Percentiles rank a stretch among this genome's conserved stretches.
phyloP scores from a whole-genome alignment of 2,329 filamentous ascomycete genomes.

The Claviceps pusilla region DNA sequence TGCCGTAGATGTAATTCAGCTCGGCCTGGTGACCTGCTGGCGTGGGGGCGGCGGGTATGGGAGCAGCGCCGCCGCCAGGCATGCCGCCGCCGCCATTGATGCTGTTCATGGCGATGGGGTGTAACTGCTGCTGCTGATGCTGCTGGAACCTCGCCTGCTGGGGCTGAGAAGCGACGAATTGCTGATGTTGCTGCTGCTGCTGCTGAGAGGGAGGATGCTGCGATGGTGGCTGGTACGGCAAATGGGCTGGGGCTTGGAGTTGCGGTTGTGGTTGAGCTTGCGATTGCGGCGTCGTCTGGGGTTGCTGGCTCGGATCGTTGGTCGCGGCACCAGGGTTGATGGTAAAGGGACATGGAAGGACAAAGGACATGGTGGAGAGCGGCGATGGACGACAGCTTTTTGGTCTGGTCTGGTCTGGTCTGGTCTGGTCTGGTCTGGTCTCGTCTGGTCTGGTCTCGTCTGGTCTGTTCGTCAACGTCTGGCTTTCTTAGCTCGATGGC shows the following conservation, averaged over 20 bases:
- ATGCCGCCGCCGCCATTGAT: constrained; percentile 25
- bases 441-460: neutral
- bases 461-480: neutral
- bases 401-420: neutral
- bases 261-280: constrained; percentile 1
- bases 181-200: constrained; percentile 4
- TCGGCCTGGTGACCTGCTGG: constrained; percentile 55
- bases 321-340: neutral
- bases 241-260: neutral
- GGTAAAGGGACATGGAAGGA: neutral
- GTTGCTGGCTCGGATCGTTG: constrained; percentile 2
- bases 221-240: constrained; percentile 7
- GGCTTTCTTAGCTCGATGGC: neutral
- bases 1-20: constrained; percentile 51
- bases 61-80: constrained; percentile 16
- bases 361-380: constrained; percentile 6
- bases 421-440: neutral
- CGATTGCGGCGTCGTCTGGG: neutral
- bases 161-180: neutral
- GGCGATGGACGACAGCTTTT: neutral
- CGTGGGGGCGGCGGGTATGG: constrained; percentile 35
- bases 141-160: constrained; percentile 5
- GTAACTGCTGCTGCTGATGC: constrained; percentile 7
- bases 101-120: constrained; percentile 27
- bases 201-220: constrained; percentile 1